Percentiles rank a stretch among this genome's conserved stretches.
phyloP scores from a whole-genome alignment of 1,284 basidiomycete species.

The Trichosporon sp. region DNA sequence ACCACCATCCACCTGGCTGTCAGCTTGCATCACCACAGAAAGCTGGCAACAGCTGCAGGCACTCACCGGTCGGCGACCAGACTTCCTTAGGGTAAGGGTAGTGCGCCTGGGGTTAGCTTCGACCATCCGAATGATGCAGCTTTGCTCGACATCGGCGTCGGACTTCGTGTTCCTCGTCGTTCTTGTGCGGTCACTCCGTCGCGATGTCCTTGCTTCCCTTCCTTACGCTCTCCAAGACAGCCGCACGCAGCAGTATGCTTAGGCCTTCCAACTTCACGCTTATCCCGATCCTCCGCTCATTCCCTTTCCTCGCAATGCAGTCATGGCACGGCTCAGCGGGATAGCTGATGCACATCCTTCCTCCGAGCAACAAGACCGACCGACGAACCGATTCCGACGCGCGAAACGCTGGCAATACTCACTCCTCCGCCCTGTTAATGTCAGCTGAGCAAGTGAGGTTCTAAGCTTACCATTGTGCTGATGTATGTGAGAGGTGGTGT shows the following conservation, averaged over 20 bases:
- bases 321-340: no score
- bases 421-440: conserved; percentile 21
- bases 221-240: no score
- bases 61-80: conserved; percentile 53
- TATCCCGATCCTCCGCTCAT: no score
- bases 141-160: not conserved
- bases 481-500: conserved; percentile 2
- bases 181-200: not conserved
- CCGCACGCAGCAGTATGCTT: no score
- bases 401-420: conserved; percentile 5
- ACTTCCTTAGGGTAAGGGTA: conserved; percentile 59
- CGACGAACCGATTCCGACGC: not conserved
- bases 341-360: not conserved
- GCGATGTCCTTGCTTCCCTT: no score
- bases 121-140: not conserved
- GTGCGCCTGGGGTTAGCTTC: conserved; percentile 40
- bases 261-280: no score
- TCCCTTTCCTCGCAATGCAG: no score
- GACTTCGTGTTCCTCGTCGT: not conserved
- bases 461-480: conserved; percentile 10
- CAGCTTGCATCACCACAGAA: not conserved
- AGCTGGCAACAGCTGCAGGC: not conserved
- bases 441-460: not conserved
- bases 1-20: conserved; percentile 56
- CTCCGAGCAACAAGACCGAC: not conserved